Evolutionary conservation across 495 filamentous ascomycete genomes (phyloP).

Genomic region (Aspergillus taichungensis): DNA sequence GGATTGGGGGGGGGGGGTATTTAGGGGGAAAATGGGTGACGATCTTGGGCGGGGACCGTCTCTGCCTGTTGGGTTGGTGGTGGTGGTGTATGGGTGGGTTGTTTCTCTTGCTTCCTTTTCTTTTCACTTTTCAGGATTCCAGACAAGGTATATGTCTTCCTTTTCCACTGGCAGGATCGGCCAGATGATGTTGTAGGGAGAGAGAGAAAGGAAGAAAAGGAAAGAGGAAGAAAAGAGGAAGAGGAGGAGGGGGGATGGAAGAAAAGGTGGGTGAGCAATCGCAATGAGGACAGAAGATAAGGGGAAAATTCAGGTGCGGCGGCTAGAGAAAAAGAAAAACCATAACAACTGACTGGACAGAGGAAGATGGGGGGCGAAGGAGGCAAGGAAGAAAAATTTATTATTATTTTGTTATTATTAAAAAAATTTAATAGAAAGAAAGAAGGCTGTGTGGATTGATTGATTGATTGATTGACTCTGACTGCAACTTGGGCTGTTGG

Average conservation of each 20-base stretch:
- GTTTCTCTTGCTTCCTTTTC: constrained; percentile 5
- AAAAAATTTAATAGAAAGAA: too few species aligned
- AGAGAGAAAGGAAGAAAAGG: constrained; percentile 7
- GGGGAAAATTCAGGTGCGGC: too few species aligned
- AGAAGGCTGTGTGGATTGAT: too few species aligned
- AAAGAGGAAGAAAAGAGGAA: constrained; percentile 2
- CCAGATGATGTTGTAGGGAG: constrained; percentile 23
- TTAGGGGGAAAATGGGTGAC: not conserved
- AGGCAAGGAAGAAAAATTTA: too few species aligned
- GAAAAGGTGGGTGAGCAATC: constrained; percentile 15
- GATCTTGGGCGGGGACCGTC: too few species aligned
- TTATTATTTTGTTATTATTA: too few species aligned
- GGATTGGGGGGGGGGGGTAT: too few species aligned
- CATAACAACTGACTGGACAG: too few species aligned
- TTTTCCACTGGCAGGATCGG: constrained; percentile 18
- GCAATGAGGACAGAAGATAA: not conserved
- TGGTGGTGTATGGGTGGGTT: too few species aligned
- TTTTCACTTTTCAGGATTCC: constrained; percentile 7
- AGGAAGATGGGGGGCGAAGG: too few species aligned
- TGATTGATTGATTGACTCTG: not conserved
- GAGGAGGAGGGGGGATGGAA: constrained; percentile 11
- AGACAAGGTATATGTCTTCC: constrained; percentile 7
- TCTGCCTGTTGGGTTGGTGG: too few species aligned
- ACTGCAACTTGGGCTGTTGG: constrained; percentile 32
- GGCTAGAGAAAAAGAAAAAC: too few species aligned